Percentiles rank a stretch among this genome's conserved stretches.
phyloP scores from a whole-genome alignment of 1,139 yeast genomes.

The Pichia cactophila region DNA sequence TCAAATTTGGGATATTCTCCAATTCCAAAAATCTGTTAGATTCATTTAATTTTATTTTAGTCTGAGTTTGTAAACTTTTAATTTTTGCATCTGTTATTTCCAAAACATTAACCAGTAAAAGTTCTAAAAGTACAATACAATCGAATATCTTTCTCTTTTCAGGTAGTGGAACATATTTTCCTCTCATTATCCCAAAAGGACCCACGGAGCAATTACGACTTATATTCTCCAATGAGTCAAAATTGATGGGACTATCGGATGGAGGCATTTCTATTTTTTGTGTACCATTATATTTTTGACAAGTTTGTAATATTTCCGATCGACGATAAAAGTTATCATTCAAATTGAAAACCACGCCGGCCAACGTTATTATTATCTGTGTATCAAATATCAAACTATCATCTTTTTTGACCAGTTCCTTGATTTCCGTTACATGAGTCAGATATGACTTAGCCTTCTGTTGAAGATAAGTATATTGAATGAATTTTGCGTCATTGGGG shows the following conservation, averaged over 20 bases:
- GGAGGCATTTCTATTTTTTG: conserved; percentile 28
- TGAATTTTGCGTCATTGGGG: conserved; percentile 22
- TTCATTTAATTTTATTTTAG: background rate
- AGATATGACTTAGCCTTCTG: conserved; percentile 23
- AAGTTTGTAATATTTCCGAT: conserved; percentile 37
- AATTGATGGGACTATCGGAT: conserved; percentile 25
- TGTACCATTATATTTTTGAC: conserved; percentile 35
- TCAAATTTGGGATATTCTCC: conserved; percentile 1
- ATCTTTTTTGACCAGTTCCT: conserved; percentile 14
- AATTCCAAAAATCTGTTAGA: conserved; percentile 11
- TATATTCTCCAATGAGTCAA: conserved; percentile 29
- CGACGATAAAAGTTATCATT: conserved; percentile 41
- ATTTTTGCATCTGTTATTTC: conserved; percentile 16
- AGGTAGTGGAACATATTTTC: conserved; percentile 15
- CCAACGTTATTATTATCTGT: conserved; percentile 29
- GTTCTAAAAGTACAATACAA: conserved; percentile 33
- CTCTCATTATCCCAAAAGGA: conserved; percentile 6
- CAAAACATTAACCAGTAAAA: conserved; percentile 35
- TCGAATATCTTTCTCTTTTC: conserved; percentile 28
- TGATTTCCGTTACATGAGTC: conserved; percentile 20
- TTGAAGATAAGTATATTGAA: conserved; percentile 29
- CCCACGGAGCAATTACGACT: conserved; percentile 10
- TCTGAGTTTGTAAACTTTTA: background rate
- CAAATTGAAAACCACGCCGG: conserved; percentile 42
- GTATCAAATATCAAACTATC: conserved; percentile 22